Evolutionary conservation across 2,329 filamentous ascomycete species (phyloP), one percentile per base, ranked within the genome.

Genomic region (Magnaporthiopsis rhizophila): DNA sequence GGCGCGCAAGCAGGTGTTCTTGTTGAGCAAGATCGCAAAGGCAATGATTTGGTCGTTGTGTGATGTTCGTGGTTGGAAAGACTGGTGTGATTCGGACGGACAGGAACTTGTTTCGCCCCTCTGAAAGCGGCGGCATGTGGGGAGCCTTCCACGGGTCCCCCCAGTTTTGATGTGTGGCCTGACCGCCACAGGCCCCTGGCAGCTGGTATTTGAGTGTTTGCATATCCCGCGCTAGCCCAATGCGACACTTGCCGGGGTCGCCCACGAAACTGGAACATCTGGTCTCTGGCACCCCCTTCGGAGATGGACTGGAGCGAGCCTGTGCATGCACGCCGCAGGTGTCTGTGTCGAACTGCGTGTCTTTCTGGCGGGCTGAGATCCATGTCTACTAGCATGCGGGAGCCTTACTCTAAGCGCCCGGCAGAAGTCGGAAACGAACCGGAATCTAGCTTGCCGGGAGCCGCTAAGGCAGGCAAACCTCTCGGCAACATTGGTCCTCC

Each of bases 151-250:
- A 58, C n/a, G n/a, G 56, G n/a, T 9, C 56, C 18, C 26, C 57
- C 57, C 57, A 53, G 45, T 53, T 53, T 53, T 53, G n/a, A 53
- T 21, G 45, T 26, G 59, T 32, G 28, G 30, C 59, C 30, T 58
- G 21, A 58, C 57, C 57, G 57, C 56, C 28, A 18, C 12, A 58
- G 30, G 18, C 57, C 57, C 57, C 57, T 28, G 50, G 45, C 36
- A 62, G 32, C 28, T 26, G 59, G 50, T 6, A 36, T 24, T 58
- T 58, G 26, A 45, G 26, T 62, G 38, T 56, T n/a, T 62, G 61
- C 61, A 56, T 24, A 38, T 53, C n/a, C 34, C 53, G 61, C 45
- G 34, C 56, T 26, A 58, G 30, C 57, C 57, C 57, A 24, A 58
- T 58, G 30, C 30, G 57, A 58, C 30, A 26, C 26, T 58, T 30